Conservation (phyloP, 257 asterid genomes). For the Echium plantagineum region DNA sequence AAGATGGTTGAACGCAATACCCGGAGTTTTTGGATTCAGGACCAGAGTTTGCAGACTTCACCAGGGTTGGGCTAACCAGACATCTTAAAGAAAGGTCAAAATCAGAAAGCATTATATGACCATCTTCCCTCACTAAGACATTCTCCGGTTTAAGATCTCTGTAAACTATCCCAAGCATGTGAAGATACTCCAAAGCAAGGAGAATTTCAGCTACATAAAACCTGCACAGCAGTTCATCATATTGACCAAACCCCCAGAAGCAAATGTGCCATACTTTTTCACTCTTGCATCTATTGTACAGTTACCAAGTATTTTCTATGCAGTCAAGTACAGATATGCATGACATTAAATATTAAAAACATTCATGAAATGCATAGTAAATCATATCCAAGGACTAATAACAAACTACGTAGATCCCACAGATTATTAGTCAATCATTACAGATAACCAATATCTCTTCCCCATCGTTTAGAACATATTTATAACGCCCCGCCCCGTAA, state of each 20-base stretch:
- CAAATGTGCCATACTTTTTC: neutral
- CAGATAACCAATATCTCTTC: neutral
- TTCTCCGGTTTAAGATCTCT: constrained; percentile 56
- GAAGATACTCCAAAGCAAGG: constrained; percentile 46
- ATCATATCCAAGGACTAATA: neutral
- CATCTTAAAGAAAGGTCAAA: constrained; percentile 58
- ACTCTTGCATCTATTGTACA: neutral
- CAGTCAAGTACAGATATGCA: neutral
- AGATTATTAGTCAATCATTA: neutral
- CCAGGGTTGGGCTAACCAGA: constrained; percentile 47
- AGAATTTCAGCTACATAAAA: constrained; percentile 57
- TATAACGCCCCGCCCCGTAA: too few species aligned
- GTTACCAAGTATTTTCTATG: neutral
- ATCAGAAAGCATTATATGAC: constrained; percentile 60
- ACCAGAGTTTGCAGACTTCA: constrained; percentile 24
- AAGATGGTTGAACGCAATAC: constrained; percentile 41
- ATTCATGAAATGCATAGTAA: neutral
- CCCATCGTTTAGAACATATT: neutral
- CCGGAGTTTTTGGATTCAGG: constrained; percentile 20
- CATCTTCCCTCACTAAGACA: constrained; percentile 54
- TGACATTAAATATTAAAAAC: too few species aligned
- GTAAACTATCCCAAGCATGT: constrained; percentile 59
- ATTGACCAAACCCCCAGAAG: neutral
- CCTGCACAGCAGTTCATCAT: constrained; percentile 14
- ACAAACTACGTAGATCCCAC: neutral